Evolutionary conservation across 768 basidiomycete species (phyloP), one percentile per base, ranked within the genome.

Genomic region (Panaeolus cyanescens): DNA sequence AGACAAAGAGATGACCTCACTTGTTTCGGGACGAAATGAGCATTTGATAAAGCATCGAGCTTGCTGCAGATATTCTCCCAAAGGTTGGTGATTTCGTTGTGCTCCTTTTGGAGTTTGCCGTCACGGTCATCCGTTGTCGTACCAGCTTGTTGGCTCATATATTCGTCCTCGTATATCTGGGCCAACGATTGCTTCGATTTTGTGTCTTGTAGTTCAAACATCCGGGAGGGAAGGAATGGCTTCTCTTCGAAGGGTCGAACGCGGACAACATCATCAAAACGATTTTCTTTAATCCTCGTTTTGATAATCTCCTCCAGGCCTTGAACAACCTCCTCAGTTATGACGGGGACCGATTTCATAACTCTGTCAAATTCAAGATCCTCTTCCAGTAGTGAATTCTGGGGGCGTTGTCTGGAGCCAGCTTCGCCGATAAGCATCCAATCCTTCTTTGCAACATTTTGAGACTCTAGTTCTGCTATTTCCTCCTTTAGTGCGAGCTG

Each of bases 401-500:
- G 87, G 4, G 97, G 96, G 56, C 97, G 84, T 40, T 88, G 75
- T 37, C 89, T 85, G 5, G 94, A 85, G 20, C 85, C 85, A 32
- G 94, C 93, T 75, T 99, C 96, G 54, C 97, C 96, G 80, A 92
- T 85, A 30, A 97, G 81, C 5, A 89, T 88, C 97, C 97, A 99
- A 62, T 93, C 89, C 75, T 98, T 98, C 55, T 86, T 82, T 1
- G 86, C 88, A 56, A 96, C 85, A 72, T 96, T 99, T 73, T 95
- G 90, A 1, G 85, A 79, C 72, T 99, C 97, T 33, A 99, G 79
- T 19, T 85, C 75, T 7, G 86, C 74, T 55, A 99, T 98, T 73
- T 99, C 89, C 61, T 90, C 83, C 30, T 81, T 83, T 17, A 99
- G 77, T 1, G 84, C 83, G 4, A 85, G 79, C 76, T 91, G 83